Evolutionary conservation across 192 early-diverging fungal species (phyloP), one percentile per base, ranked within the genome.

Genomic region (Coemansia furcata): DNA sequence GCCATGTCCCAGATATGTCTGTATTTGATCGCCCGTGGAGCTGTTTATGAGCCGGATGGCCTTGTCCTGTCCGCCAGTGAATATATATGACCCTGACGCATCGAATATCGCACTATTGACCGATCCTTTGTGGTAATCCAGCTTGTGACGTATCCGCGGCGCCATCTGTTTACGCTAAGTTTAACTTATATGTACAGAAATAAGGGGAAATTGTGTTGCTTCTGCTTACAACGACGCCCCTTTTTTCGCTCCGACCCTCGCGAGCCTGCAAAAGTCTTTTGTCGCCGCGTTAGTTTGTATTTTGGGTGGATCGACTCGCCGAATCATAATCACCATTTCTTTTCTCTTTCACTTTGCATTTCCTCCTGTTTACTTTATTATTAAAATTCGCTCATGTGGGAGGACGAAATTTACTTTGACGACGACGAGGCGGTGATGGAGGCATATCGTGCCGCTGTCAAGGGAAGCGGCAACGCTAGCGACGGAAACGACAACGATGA

Each of bases 1-100:
- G 11, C 94, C 94, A 71, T 99, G 95, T 0, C 89, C 95, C 11
- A 84, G 76, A 67, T 94, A 98, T 0, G 85, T 87, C 42, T 92
- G 91, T 10, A 99, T 87, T 44, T 75, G 83, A 19, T 87, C 73
- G 7, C 89, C 91, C 4, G 88, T 86, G 5, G 71, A 44, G 17
- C 91, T 87, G 66, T 91, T 92, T 85, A 88, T 90, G 35, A 94
- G 76, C 23, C 85, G 69, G 11, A 96, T 80, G 0, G 77, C 72
- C 12, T 89, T 85, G 85, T 98, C 94, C 38, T 84, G 84, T 0
- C 92, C 89, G 4, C 90, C 95, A 8, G 94, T 92, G 15, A 97
- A 60, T 37, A 90, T 76, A 66, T 99, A 99, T 43, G 92, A 86
- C 0, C 94, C 94, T 21, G 82, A 85, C 2, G 79, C 74, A 66